A percentile compares a stretch with the other conserved stretches of the same genome.
Evolutionary conservation across 192 early-diverging fungal species (phyloP).

Genomic region (Coemansia sp.): DNA sequence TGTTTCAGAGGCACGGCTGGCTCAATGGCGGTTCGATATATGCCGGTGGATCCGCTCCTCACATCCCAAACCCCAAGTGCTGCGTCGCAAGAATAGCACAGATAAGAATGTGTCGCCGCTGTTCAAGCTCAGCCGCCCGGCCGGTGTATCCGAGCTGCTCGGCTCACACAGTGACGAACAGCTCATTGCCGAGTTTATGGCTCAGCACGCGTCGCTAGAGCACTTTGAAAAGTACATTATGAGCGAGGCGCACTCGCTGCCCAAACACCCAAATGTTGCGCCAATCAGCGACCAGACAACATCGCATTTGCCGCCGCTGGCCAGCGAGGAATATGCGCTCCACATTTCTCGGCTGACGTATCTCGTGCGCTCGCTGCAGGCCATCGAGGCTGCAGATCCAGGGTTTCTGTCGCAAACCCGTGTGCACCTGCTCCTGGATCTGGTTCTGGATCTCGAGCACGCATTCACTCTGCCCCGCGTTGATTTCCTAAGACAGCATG

Average conservation of each 20-base stretch:
- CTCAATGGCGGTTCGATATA: conserved; percentile 22
- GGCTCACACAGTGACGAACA: conserved; percentile 15
- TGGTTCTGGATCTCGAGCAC: conserved; percentile 37
- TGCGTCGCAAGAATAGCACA: conserved; percentile 24
- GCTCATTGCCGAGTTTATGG: conserved; percentile 37
- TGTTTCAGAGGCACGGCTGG: not conserved
- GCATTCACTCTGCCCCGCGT: conserved; percentile 37
- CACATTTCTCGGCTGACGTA: conserved; percentile 39
- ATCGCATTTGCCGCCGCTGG: conserved; percentile 36
- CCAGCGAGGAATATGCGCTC: conserved; percentile 33
- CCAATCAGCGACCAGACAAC: conserved; percentile 32
- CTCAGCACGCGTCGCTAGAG: conserved; percentile 18
- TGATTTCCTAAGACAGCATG: conserved; percentile 41
- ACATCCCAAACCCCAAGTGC: conserved; percentile 20
- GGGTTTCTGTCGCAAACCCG: conserved; percentile 34
- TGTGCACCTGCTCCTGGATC: conserved; percentile 38
- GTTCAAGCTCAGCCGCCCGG: conserved; percentile 23
- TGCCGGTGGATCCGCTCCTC: conserved; percentile 30
- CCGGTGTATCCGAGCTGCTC: conserved; percentile 25
- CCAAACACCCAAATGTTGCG: conserved; percentile 7
- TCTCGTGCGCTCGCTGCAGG: conserved; percentile 36
- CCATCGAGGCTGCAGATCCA: conserved; percentile 37
- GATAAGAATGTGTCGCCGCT: conserved; percentile 11
- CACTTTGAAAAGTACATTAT: conserved; percentile 28
- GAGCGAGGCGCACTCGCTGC: conserved; percentile 29